Evolutionary conservation across 2,329 filamentous ascomycete genomes (phyloP).

Genomic region (Microcyclospora pomicola): DNA sequence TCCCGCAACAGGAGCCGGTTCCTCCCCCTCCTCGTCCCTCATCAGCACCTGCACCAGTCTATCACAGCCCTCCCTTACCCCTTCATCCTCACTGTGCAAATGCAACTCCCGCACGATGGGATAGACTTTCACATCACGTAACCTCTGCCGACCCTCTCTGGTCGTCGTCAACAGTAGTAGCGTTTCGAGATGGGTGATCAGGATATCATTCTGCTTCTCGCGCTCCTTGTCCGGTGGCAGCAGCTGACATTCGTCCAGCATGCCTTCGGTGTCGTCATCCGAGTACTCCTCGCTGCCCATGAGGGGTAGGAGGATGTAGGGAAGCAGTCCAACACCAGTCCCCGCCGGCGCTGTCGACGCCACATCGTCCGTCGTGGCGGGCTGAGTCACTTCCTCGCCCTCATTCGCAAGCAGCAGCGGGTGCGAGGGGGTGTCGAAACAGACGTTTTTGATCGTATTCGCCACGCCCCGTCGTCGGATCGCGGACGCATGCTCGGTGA

Average conservation of each 20-base stretch:
- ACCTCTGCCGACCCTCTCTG: conserved; percentile 54
- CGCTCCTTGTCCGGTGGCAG: conserved; percentile 79
- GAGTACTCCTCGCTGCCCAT: conserved; percentile 79
- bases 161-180: conserved; percentile 72
- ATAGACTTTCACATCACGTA: conserved; percentile 72
- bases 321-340: conserved; percentile 64
- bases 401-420: conserved; percentile 25
- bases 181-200: conserved; percentile 82
- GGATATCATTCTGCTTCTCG: conserved; percentile 60
- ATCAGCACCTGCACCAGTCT: conserved; percentile 79
- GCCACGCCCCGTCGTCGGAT: conserved; percentile 89
- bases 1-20: conserved; percentile 23
- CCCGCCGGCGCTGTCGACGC: conserved; percentile 23
- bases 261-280: conserved; percentile 70
- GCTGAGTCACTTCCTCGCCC: conserved; percentile 29
- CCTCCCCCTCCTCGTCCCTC: conserved; percentile 56
- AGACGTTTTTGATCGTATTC: conserved; percentile 84
- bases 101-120: conserved; percentile 81
- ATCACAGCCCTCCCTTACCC: conserved; percentile 72
- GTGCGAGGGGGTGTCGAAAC: conserved; percentile 69
- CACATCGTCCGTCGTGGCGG: conserved; percentile 33
- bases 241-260: conserved; percentile 83
- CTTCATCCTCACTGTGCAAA: conserved; percentile 60
- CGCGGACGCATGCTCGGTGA: conserved; percentile 76
- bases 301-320: conserved; percentile 78